Base-by-base conservation (phyloP, 306 rosid genomes). In the Myrica gale region DNA sequence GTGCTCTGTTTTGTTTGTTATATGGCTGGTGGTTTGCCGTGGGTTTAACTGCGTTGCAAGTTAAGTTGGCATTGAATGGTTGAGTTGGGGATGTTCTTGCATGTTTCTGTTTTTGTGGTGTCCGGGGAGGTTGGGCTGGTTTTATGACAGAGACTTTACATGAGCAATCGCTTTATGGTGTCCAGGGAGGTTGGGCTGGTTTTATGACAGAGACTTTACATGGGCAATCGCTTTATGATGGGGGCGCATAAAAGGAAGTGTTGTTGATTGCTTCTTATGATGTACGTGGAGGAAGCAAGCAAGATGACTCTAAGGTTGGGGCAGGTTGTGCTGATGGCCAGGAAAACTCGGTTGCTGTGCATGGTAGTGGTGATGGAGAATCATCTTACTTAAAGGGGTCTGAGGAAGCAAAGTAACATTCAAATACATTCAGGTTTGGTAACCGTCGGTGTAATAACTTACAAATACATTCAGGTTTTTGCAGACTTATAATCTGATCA, bases 11-110 rank as follows among this genome's bases (percentile, higher is more conserved):
- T 82, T 95, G 81, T 95, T 95, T 68, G 88, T 80, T 32, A 88
- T 95, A 47, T 95, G 99, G 99, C 70, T 95, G 71, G 89, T 97
- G 97, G 91, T 92, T 82, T 95, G 99, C 87, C 83, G 97, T 70
- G 99, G 99, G 5, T 88, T 95, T 75, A 78, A 90, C 86, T 95
- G 99, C 85, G 86, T 95, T 82, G 83, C 88, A 5, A 79, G 85
- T 80, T 95, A 82, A 80, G 56, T 13, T 44, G 13, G 79, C 82
- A 79, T 84, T 74, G 85, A 83, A 43, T 53, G 63, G 66, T 66
- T 83, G 84, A 68, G 1, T 48, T 11, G 52, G 67, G 43, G 6
- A 13, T 15, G 11, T 58, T n/a, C 8, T 9, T n/a, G 44, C 10
- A 2, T 51, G 72, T 70, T 76, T 69, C 5, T 4, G 9, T 47